Evolutionary conservation across 495 filamentous ascomycete species (phyloP).

Genomic region (Parachaetomium inaequale): DNA sequence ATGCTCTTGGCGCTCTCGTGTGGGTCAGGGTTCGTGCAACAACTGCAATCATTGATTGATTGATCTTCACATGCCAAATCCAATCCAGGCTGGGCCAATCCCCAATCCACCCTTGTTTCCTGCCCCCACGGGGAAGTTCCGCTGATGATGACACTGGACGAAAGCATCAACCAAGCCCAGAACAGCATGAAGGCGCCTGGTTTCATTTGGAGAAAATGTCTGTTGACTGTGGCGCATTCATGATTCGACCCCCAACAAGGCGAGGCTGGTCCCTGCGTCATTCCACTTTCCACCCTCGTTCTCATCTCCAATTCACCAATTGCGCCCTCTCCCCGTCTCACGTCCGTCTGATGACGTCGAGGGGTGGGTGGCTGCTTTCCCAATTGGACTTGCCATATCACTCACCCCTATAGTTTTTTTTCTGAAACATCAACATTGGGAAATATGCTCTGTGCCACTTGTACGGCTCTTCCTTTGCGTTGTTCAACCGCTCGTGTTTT

Average conservation of each 20-base stretch:
- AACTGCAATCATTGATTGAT: no score
- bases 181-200: no score
- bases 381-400: background rate
- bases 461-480: background rate
- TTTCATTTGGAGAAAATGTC: no score
- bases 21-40: background rate
- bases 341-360: slow-evolving; percentile 4
- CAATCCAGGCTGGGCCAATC: background rate
- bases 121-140: background rate
- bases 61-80: slow-evolving; percentile 13
- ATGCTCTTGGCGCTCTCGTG: no score
- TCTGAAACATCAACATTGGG: background rate
- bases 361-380: background rate
- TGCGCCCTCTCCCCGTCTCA: background rate
- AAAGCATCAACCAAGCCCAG: no score
- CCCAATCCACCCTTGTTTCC: background rate
- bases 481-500: background rate
- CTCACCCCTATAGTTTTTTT: background rate
- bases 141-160: no score
- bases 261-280: no score
- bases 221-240: no score
- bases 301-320: background rate
- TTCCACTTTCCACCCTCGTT: background rate
- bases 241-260: no score
- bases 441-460: background rate